Percentiles rank a stretch among this genome's conserved stretches.
These are phyloP conservation scores for Colletotrichum cuscutae DNA, from an alignment of 2,329 filamentous ascomycete species.

Conservation along the genomic window DNA sequence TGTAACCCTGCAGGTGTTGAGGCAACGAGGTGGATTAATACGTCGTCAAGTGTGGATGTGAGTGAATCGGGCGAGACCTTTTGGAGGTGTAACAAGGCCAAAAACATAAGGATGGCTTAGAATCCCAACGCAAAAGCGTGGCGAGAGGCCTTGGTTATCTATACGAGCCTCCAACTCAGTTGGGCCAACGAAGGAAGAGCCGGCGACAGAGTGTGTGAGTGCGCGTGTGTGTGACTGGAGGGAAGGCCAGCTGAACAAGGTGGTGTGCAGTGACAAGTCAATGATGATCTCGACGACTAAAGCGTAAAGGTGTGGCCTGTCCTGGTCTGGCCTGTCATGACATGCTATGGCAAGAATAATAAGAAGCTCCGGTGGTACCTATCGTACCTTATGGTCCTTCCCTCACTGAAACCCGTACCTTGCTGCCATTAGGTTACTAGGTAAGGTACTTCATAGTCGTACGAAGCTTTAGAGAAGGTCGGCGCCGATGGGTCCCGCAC, in stretches of 20 bases:
- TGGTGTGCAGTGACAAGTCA: slow-evolving; percentile 15
- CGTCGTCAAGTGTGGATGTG: neutral
- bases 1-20: neutral
- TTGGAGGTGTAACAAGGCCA: slow-evolving; percentile 4
- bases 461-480: neutral
- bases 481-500: neutral
- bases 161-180: slow-evolving; percentile 22
- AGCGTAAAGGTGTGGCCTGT: neutral
- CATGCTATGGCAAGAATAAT: slow-evolving; percentile 18
- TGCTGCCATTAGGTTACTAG: neutral
- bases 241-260: slow-evolving; percentile 1
- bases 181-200: slow-evolving; percentile 14
- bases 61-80: neutral
- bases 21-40: neutral
- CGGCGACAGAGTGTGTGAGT: slow-evolving; percentile 9
- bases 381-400: neutral
- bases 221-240: slow-evolving; percentile 1
- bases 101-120: slow-evolving; percentile 10
- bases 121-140: neutral
- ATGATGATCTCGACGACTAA: slow-evolving; percentile 19
- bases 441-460: neutral
- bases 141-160: slow-evolving; percentile 28
- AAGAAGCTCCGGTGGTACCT: neutral
- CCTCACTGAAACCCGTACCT: neutral
- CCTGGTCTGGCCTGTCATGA: slow-evolving; percentile 1